A percentile compares a stretch with the other conserved stretches of the same genome.
phyloP scores from a whole-genome alignment of 352 stramenopile species.

The Pythium scleroteichum region DNA sequence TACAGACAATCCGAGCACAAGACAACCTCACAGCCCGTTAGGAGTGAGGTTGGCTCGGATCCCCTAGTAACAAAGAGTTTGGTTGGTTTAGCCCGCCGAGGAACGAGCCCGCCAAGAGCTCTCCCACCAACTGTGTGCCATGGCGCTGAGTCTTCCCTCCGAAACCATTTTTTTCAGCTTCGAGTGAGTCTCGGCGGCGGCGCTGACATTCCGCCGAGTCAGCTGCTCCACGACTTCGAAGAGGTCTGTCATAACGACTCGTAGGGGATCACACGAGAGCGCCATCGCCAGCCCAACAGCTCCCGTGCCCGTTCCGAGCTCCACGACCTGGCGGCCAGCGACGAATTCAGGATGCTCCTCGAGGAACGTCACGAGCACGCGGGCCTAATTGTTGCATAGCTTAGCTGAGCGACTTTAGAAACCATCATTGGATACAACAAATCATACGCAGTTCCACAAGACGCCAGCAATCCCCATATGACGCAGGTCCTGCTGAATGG shows the following conservation, averaged over 20 bases:
- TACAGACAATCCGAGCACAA: constrained; percentile 76
- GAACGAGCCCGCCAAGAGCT: not conserved
- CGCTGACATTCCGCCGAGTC: constrained; percentile 36
- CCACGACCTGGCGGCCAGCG: constrained; percentile 37
- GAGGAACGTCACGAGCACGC: constrained; percentile 47
- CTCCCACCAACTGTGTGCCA: constrained; percentile 44
- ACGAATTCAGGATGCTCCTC: constrained; percentile 34
- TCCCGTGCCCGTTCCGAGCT: constrained; percentile 59
- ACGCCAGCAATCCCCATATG: constrained; percentile 60
- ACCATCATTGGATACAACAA: no score
- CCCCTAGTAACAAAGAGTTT: constrained; percentile 9
- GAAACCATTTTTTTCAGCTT: constrained; percentile 25
- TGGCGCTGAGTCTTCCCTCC: constrained; percentile 28
- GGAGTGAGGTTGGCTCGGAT: not conserved
- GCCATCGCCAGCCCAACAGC: constrained; percentile 51
- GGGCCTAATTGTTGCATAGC: constrained; percentile 31
- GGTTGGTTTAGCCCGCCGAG: not conserved
- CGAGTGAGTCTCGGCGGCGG: constrained; percentile 26
- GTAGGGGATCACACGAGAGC: constrained; percentile 21
- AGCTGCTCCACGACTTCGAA: constrained; percentile 42
- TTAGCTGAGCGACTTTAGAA: no score
- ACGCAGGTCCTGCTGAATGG: constrained; percentile 49
- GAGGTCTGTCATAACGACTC: constrained; percentile 62
- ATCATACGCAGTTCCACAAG: constrained; percentile 74
- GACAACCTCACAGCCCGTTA: constrained; percentile 32